A percentile compares a stretch with the other conserved stretches of the same genome.
Conservation (phyloP, 495 filamentous ascomycete species). For the Neurospora terricola region DNA sequence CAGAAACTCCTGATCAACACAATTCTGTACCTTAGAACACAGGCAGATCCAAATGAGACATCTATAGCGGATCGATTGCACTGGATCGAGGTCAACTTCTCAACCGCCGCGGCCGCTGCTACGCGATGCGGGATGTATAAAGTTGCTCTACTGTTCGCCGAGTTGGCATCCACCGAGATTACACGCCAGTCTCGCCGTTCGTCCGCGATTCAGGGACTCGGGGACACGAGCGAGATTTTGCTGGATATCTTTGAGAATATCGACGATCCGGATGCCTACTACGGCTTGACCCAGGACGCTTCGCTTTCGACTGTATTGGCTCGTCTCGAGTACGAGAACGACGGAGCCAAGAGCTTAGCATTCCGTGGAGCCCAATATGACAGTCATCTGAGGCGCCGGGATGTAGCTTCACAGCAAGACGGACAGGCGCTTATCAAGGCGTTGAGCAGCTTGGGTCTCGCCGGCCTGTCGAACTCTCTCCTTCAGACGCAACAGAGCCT, state of each 20-base stretch:
- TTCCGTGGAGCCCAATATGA: conserved; percentile 91
- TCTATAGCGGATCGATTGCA: conserved; percentile 67
- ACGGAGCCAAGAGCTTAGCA: conserved; percentile 78
- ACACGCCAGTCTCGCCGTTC: conserved; percentile 54
- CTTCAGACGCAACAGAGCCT: conserved; percentile 51
- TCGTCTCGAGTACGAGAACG: conserved; percentile 81
- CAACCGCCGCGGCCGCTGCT: conserved; percentile 66
- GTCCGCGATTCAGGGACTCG: conserved; percentile 43
- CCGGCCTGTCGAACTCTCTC: conserved; percentile 63
- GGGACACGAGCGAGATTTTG: conserved; percentile 54
- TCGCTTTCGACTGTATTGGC: conserved; percentile 67
- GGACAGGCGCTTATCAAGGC: conserved; percentile 48
- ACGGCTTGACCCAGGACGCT: conserved; percentile 76
- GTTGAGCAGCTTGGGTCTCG: conserved; percentile 55
- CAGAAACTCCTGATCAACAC: conserved; percentile 58
- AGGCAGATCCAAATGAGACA: conserved; percentile 59
- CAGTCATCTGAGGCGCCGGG: conserved; percentile 55
- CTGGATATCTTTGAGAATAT: conserved; percentile 79
- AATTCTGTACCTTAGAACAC: conserved; percentile 81
- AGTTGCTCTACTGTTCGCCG: conserved; percentile 73
- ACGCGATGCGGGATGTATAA: conserved; percentile 74
- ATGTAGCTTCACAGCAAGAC: conserved; percentile 31
- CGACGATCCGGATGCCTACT: conserved; percentile 92
- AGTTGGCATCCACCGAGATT: conserved; percentile 52
- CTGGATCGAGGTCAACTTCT: conserved; percentile 80